Evolutionary conservation across 2,329 filamentous ascomycete species (phyloP), one percentile per base, ranked within the genome.

Genomic region (Mollisiaceae sp.): DNA sequence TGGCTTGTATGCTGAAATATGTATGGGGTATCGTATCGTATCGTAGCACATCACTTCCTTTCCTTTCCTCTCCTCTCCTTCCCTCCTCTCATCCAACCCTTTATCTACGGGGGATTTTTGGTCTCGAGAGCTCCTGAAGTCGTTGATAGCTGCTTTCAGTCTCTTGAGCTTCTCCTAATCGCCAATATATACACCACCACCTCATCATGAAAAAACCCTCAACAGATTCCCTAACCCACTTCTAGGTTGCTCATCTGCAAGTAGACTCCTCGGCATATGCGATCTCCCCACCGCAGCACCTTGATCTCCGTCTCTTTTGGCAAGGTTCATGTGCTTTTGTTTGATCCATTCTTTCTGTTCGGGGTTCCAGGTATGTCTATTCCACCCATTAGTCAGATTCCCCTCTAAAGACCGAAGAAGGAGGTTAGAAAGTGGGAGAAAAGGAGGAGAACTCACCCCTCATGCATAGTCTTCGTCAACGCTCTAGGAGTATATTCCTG

Each of bases 401-500:
- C 8, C 2, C 4, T 52, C 20, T 12, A 14, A n/a, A n/a, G n/a
- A n/a, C n/a, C n/a, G 9, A 52, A 27, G 8, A 14, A 27, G 20
- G 47, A 60, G 36, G 24, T n/a, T n/a, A 61, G 52, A 41, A 20
- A 14, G 58, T 60, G n/a, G 52, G 63, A 5, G 62, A 55, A 60
- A 45, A 27, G 54, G 58, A 64, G 36, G 59, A 63, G 60, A 58
- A 69, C 87, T 76, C 77, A 91, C 88, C 84, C 85, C 73, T 85
- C 79, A 79, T 85, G 90, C 62, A 86, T 79, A 0, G 89, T 90
- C 2, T 80, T 79, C 0, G 85, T 83, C 63, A 92, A 75, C 32
- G 86, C 85, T 78, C 83, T 86, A n/a, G 79, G 76, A 36, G 85
- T 82, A 71, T 92, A 92, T 78, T 92, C 90, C 36, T 86, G 83